These are phyloP conservation scores for Exophiala viscosa DNA, from an alignment of 2,329 filamentous ascomycete genomes.

Conservation along the genomic window DNA sequence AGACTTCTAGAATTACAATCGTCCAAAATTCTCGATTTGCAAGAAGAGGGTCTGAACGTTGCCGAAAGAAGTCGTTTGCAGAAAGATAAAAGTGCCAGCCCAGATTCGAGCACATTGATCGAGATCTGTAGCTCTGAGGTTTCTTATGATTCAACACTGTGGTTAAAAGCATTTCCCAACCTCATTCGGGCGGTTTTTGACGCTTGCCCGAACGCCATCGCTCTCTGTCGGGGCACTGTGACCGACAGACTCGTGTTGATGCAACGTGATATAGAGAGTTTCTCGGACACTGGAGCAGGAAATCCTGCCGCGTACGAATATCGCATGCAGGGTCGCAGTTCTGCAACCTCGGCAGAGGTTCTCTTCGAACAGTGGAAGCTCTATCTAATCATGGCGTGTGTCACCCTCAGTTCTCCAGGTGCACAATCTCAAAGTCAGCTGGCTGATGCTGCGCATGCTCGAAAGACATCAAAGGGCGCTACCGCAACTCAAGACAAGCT, in stretches of 20 bases:
- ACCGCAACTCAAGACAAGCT: constrained; percentile 64
- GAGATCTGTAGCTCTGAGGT: constrained; percentile 94
- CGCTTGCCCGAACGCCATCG: constrained; percentile 85
- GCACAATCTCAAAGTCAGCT: constrained; percentile 58
- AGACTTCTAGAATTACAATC: constrained; percentile 89
- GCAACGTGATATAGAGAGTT: constrained; percentile 74
- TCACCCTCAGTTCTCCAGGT: constrained; percentile 82
- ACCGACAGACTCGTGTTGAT: constrained; percentile 91
- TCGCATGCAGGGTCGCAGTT: constrained; percentile 49
- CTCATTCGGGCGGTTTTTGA: constrained; percentile 87
- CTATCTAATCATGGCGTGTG: constrained; percentile 95
- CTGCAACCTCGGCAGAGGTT: constrained; percentile 72
- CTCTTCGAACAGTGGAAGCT: constrained; percentile 97
- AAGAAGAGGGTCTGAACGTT: constrained; percentile 84
- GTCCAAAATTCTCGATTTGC: constrained; percentile 82
- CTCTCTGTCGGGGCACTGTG: constrained; percentile 83
- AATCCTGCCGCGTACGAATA: constrained; percentile 38
- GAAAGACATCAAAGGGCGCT: constrained; percentile 69
- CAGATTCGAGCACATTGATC: constrained; percentile 78
- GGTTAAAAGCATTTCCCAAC: constrained; percentile 98
- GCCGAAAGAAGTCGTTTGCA: constrained; percentile 90
- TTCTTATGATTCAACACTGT: constrained; percentile 88
- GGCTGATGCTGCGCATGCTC: constrained; percentile 66
- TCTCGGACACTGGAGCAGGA: constrained; percentile 65
- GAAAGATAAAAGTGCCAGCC: constrained; percentile 79